Base-by-base conservation (phyloP, 805 yeast species). In the Komagataella populi region DNA sequence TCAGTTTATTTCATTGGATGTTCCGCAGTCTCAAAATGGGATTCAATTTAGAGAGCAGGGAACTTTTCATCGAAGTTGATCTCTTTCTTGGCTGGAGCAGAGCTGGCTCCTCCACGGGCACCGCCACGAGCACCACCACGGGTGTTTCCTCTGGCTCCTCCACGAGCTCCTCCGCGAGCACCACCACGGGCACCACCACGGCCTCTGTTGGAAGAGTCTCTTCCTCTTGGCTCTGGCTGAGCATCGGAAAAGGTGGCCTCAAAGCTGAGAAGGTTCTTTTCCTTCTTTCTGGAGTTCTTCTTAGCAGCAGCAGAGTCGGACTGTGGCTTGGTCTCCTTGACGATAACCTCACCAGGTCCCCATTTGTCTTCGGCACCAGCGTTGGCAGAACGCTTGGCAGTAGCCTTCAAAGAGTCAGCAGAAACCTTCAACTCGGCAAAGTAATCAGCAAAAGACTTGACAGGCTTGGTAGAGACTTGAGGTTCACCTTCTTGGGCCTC, bases 381-480 rank as follows among this genome's bases (percentile, higher is more conserved):
- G 72, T 80, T 80, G 61, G 83, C 76, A 64, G 70, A 57, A 70
- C 78, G 73, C 58, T 66, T 66, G 52, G 63, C 59, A 50, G 51
- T 10, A 48, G 65, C 63, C 36, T 59, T 68, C 59, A 72, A 69
- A 51, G 68, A 67, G 49, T 67, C 66, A 60, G 70, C 73, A 58
- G 73, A 67, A 55, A 70, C 63, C 63, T 73, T 67, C 64, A 73
- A 69, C 71, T 84, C 88, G 62, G 81, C 81, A 68, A 88, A 80
- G 84, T 86, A 91, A 64, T 89, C 95, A 63, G 83, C 88, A 64
- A 87, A 81, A 54, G 96, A 84, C 74, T 80, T 81, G 66, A 70
- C 69, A 50, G 76, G 70, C 62, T 71, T 72, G 55, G 71, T 76
- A 30, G 39, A 30, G 23, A 20, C 46, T 44, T 44, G 20, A 56